A percentile compares a stretch with the other conserved stretches of the same genome.
These are phyloP conservation scores for Circinella umbellata DNA, from an alignment of 371 early-diverging fungal species.

Conservation along the genomic window DNA sequence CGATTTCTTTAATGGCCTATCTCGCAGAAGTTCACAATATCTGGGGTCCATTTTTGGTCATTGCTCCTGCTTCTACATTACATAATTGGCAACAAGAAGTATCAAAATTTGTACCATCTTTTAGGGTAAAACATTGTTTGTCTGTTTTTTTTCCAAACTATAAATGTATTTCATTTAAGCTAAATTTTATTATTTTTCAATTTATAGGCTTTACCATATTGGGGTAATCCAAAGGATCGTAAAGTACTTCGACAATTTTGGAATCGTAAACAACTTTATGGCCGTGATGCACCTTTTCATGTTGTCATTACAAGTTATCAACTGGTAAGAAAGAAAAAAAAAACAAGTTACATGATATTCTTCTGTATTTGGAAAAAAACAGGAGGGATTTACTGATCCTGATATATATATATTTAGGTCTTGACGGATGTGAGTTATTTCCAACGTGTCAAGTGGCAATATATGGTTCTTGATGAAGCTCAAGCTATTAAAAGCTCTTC, in stretches of 20 bases:
- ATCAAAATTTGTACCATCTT: slow-evolving; percentile 85
- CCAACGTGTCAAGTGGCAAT: slow-evolving; percentile 95
- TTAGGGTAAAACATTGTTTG: slow-evolving; percentile 60
- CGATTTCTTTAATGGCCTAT: slow-evolving; percentile 92
- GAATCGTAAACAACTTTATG: slow-evolving; percentile 78
- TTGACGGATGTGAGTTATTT: slow-evolving; percentile 90
- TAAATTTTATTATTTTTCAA: background rate
- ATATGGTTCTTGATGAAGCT: slow-evolving; percentile 98
- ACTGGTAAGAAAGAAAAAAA: slow-evolving; percentile 51
- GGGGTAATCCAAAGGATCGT: slow-evolving; percentile 92
- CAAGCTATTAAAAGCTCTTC: slow-evolving; percentile 96
- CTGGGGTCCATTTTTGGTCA: slow-evolving; percentile 96
- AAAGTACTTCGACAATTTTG: slow-evolving; percentile 86
- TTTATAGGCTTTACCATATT: slow-evolving; percentile 80
- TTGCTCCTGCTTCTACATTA: slow-evolving; percentile 95
- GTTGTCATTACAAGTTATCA: slow-evolving; percentile 96
- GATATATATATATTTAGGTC: slow-evolving; percentile 34
- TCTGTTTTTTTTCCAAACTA: background rate
- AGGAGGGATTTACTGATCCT: no score
- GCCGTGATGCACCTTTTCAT: slow-evolving; percentile 88
- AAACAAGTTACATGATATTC: no score
- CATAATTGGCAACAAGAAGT: slow-evolving; percentile 99
- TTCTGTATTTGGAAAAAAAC: no score
- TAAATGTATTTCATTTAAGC: background rate
- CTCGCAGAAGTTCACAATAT: slow-evolving; percentile 89